Conservation (phyloP, 2,329 filamentous ascomycete genomes). For the Ophiostoma piceae region DNA sequence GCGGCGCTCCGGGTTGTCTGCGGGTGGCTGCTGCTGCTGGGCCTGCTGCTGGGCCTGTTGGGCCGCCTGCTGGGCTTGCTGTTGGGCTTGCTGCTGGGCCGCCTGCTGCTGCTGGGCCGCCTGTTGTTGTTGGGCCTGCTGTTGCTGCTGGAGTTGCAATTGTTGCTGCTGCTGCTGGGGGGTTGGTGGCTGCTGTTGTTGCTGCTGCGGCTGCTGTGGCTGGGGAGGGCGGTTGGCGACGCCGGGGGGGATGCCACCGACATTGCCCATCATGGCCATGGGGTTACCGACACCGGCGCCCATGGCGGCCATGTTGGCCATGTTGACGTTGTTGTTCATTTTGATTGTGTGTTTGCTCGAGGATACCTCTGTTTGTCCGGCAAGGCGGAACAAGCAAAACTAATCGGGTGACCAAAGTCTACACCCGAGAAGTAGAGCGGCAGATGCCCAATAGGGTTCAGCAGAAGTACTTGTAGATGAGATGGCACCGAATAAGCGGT, state of each 20-base stretch:
- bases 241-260: conserved; percentile 36
- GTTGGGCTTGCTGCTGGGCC: conserved; percentile 24
- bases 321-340: conserved; percentile 51
- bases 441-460: neutral
- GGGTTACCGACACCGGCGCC: conserved; percentile 60
- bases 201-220: conserved; percentile 21
- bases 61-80: conserved; percentile 17
- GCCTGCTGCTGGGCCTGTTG: conserved; percentile 26
- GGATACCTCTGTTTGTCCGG: neutral
- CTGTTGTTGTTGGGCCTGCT: conserved; percentile 17
- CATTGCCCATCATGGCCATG: conserved; percentile 63
- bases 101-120: conserved; percentile 17
- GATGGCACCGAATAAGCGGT: neutral
- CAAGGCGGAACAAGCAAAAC: neutral
- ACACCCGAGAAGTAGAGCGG: conserved; percentile 8
- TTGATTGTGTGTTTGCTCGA: neutral
- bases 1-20: conserved; percentile 33
- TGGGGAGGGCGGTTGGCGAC: conserved; percentile 30
- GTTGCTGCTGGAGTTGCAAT: conserved; percentile 14
- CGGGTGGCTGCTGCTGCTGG: conserved; percentile 15
- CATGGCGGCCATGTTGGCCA: conserved; percentile 66
- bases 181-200: conserved; percentile 19
- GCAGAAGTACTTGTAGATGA: neutral
- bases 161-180: conserved; percentile 30
- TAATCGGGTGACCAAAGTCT: conserved; percentile 7